Conservation (phyloP, 176 grass and related monocot species). For the Ampelocalamus luodianensis region DNA sequence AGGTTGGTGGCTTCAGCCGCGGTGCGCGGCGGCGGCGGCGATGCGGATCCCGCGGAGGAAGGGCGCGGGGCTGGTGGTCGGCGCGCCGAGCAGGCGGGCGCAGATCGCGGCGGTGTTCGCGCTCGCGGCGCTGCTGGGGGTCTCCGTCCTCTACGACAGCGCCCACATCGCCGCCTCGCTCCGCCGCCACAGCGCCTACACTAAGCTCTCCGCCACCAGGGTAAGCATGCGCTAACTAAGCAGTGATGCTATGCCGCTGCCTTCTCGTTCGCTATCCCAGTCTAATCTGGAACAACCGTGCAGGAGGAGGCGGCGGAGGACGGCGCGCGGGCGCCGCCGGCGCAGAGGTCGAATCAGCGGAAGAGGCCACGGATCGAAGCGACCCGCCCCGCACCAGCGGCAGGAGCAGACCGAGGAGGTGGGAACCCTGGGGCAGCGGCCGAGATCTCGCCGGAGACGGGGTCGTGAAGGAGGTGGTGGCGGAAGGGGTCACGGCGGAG, state of each 20-base stretch:
- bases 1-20: background rate
- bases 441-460: constrained; percentile 19
- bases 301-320: constrained; percentile 18
- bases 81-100: constrained; percentile 49
- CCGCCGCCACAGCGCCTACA: constrained; percentile 39
- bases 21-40: background rate
- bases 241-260: background rate
- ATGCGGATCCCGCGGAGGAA: constrained; percentile 57
- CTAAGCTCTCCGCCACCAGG: constrained; percentile 38
- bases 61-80: constrained; percentile 22
- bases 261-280: background rate
- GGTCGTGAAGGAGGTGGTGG: constrained; percentile 18
- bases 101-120: constrained; percentile 71
- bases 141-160: constrained; percentile 68
- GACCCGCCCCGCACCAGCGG: constrained; percentile 16
- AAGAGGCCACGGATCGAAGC: constrained; percentile 21
- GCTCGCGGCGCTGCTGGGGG: constrained; percentile 45
- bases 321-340: constrained; percentile 15
- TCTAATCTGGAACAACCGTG: constrained; percentile 4
- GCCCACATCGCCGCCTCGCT: constrained; percentile 59
- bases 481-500: background rate
- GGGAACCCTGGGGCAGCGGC: background rate
- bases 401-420: background rate
- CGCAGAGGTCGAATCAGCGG: constrained; percentile 36
- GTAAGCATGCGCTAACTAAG: background rate